Evolutionary conservation across 805 yeast genomes (phyloP).

Genomic region (Saccharomyces paradoxus): DNA sequence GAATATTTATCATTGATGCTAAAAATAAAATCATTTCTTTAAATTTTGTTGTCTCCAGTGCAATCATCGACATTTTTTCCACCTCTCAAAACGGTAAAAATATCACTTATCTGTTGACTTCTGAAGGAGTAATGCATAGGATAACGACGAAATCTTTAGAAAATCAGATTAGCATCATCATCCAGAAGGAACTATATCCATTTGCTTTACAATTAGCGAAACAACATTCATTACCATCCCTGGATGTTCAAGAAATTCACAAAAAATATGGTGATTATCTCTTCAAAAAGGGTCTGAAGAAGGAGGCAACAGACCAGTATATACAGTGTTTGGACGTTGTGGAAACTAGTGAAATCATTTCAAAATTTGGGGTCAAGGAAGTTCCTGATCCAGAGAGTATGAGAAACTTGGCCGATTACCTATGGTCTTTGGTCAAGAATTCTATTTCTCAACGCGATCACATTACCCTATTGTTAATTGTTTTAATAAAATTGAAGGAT

Average conservation of each 20-base stretch:
- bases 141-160: constrained; percentile 57
- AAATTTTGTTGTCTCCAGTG: constrained; percentile 57
- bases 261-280: constrained; percentile 64
- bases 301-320: constrained; percentile 69
- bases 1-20: constrained; percentile 60
- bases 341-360: constrained; percentile 67
- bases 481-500: constrained; percentile 68
- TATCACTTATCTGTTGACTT: constrained; percentile 47
- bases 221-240: constrained; percentile 21
- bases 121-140: constrained; percentile 68
- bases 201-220: constrained; percentile 66
- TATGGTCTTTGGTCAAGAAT: constrained; percentile 50
- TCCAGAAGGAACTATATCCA: constrained; percentile 61
- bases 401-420: constrained; percentile 50
- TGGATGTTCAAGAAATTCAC: constrained; percentile 33
- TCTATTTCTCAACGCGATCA: constrained; percentile 67
- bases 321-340: constrained; percentile 47
- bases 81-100: constrained; percentile 37
- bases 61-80: constrained; percentile 50
- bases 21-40: constrained; percentile 62
- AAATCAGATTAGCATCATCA: constrained; percentile 61
- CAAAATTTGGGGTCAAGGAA: constrained; percentile 67
- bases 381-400: constrained; percentile 26
- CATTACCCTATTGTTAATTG: constrained; percentile 66
- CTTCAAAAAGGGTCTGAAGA: constrained; percentile 55